phyloP scores from a whole-genome alignment of 2,329 filamentous ascomycete species.

The Capronia epimyces region DNA sequence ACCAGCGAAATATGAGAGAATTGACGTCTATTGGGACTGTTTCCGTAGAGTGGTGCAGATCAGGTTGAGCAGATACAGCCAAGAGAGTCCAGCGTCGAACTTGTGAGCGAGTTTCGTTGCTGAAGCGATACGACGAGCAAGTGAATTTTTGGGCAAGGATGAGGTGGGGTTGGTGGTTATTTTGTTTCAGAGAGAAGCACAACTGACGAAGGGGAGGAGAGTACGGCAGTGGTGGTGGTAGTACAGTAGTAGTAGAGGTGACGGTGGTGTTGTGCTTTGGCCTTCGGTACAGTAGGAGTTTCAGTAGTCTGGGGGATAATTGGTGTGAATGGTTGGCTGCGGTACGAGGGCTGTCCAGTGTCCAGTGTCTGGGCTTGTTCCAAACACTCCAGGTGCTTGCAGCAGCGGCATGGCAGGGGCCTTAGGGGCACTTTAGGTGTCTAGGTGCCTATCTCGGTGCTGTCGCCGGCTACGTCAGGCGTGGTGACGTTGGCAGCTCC shows the following conservation, averaged over 20 bases:
- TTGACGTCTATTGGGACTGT: neutral
- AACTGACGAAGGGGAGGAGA: neutral
- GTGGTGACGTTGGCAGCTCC: too few species aligned
- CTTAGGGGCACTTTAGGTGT: too few species aligned
- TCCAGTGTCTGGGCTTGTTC: too few species aligned
- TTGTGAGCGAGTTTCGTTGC: neutral
- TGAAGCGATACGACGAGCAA: neutral
- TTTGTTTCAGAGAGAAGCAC: neutral
- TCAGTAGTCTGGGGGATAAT: neutral
- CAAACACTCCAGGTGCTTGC: too few species aligned
- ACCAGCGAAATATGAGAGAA: neutral
- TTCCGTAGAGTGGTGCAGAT: constrained; percentile 2
- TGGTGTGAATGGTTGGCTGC: neutral
- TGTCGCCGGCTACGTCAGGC: too few species aligned
- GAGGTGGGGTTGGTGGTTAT: neutral
- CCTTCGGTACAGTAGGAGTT: neutral
- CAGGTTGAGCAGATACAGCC: neutral
- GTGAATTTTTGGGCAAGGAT: neutral
- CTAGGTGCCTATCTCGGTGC: too few species aligned
- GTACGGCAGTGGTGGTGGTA: neutral
- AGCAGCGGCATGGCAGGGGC: too few species aligned
- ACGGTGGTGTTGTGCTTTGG: neutral
- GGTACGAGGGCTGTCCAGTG: too few species aligned
- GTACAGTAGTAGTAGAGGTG: neutral
- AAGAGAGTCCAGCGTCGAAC: neutral